phyloP scores from a whole-genome alignment of 129 eudicot species.

The Mikania micrantha region DNA sequence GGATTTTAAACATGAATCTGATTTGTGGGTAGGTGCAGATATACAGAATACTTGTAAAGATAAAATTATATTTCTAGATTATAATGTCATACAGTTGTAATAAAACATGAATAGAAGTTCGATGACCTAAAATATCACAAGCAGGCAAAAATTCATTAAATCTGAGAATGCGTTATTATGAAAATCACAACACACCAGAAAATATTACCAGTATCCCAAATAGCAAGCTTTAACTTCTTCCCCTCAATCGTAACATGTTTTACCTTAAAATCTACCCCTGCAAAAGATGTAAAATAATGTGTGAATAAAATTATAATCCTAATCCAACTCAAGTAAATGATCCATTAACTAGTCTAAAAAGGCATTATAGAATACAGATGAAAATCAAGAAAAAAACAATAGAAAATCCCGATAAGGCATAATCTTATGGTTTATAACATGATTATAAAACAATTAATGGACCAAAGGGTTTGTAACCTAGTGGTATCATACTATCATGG shows the following conservation, averaged over 20 bases:
- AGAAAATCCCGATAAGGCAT: background rate
- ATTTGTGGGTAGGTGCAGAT: background rate
- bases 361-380: background rate
- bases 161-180: background rate
- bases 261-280: constrained; percentile 96
- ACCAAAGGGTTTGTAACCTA: no score
- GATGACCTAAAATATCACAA: background rate
- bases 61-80: background rate
- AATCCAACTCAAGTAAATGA: background rate
- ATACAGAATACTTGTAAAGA: background rate
- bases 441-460: no score
- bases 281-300: constrained; percentile 1
- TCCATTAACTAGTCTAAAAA: constrained; percentile 6
- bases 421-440: no score
- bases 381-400: background rate
- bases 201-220: constrained; percentile 88
- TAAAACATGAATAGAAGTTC: background rate
- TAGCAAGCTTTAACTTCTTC: constrained; percentile 92
- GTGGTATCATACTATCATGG: no score
- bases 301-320: background rate
- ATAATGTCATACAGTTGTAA: background rate
- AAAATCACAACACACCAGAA: background rate
- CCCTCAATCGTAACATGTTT: constrained; percentile 80
- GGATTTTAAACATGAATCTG: background rate
- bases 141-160: background rate